These are phyloP conservation scores for Phytophthora cryptogea DNA, from an alignment of 352 stramenopile species.

Conservation along the genomic window DNA sequence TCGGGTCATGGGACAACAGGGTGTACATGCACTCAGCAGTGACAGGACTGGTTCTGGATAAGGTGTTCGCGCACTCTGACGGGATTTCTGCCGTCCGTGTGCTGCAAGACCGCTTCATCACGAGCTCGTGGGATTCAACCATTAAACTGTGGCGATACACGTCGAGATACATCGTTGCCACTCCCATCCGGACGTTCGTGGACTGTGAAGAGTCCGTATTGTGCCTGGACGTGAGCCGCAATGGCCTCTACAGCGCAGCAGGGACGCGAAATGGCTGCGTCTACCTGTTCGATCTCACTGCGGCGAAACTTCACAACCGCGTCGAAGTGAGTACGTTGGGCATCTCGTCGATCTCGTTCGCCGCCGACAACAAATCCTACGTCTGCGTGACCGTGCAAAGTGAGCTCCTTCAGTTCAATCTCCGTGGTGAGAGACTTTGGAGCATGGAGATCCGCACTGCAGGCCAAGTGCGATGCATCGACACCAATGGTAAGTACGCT, in stretches of 20 bases:
- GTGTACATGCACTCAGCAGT: constrained; percentile 77
- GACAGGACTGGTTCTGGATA: constrained; percentile 62
- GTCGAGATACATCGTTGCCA: constrained; percentile 48
- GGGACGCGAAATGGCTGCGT: constrained; percentile 61
- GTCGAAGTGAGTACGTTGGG: constrained; percentile 48
- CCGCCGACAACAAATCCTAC: constrained; percentile 51
- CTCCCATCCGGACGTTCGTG: constrained; percentile 56
- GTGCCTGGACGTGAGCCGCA: constrained; percentile 67
- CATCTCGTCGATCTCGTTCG: constrained; percentile 62
- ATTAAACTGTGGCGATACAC: constrained; percentile 82
- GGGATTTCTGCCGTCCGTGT: constrained; percentile 74
- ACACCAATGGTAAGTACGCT: constrained; percentile 73
- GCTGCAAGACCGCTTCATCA: constrained; percentile 59
- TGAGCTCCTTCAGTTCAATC: constrained; percentile 65
- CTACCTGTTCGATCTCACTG: constrained; percentile 55
- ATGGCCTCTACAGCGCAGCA: constrained; percentile 51
- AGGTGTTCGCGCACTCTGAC: constrained; percentile 64
- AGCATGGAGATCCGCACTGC: constrained; percentile 51
- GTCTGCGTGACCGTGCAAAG: constrained; percentile 76
- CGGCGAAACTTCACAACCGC: constrained; percentile 29
- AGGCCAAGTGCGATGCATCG: constrained; percentile 69
- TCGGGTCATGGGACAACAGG: constrained; percentile 76
- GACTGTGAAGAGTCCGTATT: constrained; percentile 70
- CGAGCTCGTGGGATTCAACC: constrained; percentile 79
- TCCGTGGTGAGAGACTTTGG: constrained; percentile 52